Percentiles rank a stretch among this genome's conserved stretches.
phyloP scores from a whole-genome alignment of 768 basidiomycete genomes.

The Daedalea quercina region DNA sequence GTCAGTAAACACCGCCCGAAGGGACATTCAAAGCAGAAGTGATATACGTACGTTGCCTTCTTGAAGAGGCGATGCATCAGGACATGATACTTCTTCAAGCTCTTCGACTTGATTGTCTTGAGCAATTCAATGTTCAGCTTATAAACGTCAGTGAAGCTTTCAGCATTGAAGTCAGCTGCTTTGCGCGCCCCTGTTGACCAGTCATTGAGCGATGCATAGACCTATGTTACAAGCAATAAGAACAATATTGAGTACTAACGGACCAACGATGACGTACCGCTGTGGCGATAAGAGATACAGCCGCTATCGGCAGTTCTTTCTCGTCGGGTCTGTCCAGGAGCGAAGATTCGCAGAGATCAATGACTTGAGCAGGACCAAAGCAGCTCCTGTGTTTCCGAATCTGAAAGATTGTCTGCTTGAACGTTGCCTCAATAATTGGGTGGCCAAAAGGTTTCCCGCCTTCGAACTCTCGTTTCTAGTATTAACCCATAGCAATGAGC shows the following conservation, averaged over 20 bases:
- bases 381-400: not conserved
- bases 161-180: not conserved
- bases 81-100: not conserved
- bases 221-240: not conserved
- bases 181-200: not conserved
- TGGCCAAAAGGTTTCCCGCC: conserved; percentile 4
- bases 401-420: conserved; percentile 1
- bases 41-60: not conserved
- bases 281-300: conserved; percentile 5
- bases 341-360: not conserved
- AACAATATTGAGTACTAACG: not conserved
- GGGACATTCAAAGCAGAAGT: not conserved
- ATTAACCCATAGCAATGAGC: not conserved
- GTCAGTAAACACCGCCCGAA: too few relatives aligned
- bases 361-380: not conserved
- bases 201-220: conserved; percentile 4
- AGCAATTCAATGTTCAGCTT: conserved; percentile 3
- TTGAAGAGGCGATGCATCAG: conserved; percentile 2
- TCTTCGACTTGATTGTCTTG: conserved; percentile 1
- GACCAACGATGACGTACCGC: conserved; percentile 3
- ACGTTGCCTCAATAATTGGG: not conserved
- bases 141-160: conserved; percentile 6
- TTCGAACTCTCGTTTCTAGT: not conserved
- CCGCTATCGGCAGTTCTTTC: conserved; percentile 3
- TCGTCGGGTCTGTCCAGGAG: not conserved